A percentile compares a stretch with the other conserved stretches of the same genome.
These are phyloP conservation scores for Glycyrrhiza uralensis DNA, from an alignment of 306 rosid species.

Conservation along the genomic window DNA sequence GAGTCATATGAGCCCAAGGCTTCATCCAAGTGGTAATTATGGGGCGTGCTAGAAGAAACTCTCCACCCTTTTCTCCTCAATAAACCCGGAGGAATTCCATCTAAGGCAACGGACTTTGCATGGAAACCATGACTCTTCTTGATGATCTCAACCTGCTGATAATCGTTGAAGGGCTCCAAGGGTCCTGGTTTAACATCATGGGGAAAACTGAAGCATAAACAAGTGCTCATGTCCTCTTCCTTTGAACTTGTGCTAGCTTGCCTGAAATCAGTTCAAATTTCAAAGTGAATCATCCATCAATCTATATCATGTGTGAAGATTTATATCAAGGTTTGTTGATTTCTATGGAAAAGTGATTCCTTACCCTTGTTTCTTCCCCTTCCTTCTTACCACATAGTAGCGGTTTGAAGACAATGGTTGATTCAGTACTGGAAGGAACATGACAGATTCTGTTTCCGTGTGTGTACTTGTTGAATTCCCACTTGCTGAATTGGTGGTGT, in stretches of 20 bases:
- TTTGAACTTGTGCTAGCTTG: conserved; percentile 38
- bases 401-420: conserved; percentile 47
- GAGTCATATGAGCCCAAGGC: conserved; percentile 44
- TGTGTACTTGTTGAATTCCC: too few species aligned
- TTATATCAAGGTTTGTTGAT: not conserved
- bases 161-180: conserved; percentile 29
- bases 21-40: conserved; percentile 30
- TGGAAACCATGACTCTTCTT: conserved; percentile 13
- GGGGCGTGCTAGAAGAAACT: not conserved
- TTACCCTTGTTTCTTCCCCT: conserved; percentile 30
- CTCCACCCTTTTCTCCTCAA: conserved; percentile 38
- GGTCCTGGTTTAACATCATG: conserved; percentile 14
- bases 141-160: conserved; percentile 35
- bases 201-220: conserved; percentile 5
- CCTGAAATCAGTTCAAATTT: not conserved
- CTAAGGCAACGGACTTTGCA: conserved; percentile 29
- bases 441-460: too few species aligned
- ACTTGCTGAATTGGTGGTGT: too few species aligned
- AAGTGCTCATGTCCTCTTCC: conserved; percentile 24
- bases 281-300: not conserved
- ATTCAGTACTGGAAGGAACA: conserved; percentile 56
- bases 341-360: not conserved
- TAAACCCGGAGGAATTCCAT: conserved; percentile 42
- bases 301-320: too few species aligned
- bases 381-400: conserved; percentile 45